phyloP scores from a whole-genome alignment of 805 yeast genomes.

The Candida sithepensis region DNA sequence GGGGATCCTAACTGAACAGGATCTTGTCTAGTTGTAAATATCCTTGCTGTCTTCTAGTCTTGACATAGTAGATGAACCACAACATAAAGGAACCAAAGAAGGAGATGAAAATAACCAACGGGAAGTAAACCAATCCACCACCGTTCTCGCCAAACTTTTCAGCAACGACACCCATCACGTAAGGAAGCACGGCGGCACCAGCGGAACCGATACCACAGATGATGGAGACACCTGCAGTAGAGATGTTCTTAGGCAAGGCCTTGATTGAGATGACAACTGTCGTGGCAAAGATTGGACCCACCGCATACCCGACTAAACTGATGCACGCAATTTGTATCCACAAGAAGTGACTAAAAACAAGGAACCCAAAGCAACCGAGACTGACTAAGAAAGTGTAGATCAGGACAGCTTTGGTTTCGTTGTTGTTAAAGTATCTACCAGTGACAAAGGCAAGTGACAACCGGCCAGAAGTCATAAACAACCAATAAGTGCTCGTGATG shows the following conservation, averaged over 20 bases:
- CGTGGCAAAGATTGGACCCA: slow-evolving; percentile 64
- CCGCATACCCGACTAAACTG: slow-evolving; percentile 42
- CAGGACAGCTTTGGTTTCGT: slow-evolving; percentile 38
- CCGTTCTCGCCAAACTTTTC: slow-evolving; percentile 29
- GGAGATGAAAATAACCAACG: slow-evolving; percentile 18
- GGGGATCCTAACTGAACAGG: too few species aligned
- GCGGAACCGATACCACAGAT: slow-evolving; percentile 79
- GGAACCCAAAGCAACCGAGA: slow-evolving; percentile 32
- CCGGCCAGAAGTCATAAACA: slow-evolving; percentile 48
- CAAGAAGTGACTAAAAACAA: slow-evolving; percentile 22
- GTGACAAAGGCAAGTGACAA: slow-evolving; percentile 45
- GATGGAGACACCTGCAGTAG: slow-evolving; percentile 67
- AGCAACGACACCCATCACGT: slow-evolving; percentile 50
- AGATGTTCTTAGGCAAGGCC: slow-evolving; percentile 55
- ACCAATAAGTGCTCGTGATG: slow-evolving; percentile 50
- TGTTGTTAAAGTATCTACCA: slow-evolving; percentile 38
- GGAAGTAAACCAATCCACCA: slow-evolving; percentile 31
- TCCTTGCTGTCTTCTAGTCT: slow-evolving; percentile 10
- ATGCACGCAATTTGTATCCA: slow-evolving; percentile 33
- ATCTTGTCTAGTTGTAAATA: too few species aligned
- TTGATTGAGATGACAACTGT: slow-evolving; percentile 62
- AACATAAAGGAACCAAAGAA: slow-evolving; percentile 22
- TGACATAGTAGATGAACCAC: slow-evolving; percentile 28
- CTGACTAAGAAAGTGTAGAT: slow-evolving; percentile 35
- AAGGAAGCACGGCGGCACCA: slow-evolving; percentile 75